phyloP scores from a whole-genome alignment of 2,329 filamentous ascomycete species.

The Trichoderma arundinaceum region DNA sequence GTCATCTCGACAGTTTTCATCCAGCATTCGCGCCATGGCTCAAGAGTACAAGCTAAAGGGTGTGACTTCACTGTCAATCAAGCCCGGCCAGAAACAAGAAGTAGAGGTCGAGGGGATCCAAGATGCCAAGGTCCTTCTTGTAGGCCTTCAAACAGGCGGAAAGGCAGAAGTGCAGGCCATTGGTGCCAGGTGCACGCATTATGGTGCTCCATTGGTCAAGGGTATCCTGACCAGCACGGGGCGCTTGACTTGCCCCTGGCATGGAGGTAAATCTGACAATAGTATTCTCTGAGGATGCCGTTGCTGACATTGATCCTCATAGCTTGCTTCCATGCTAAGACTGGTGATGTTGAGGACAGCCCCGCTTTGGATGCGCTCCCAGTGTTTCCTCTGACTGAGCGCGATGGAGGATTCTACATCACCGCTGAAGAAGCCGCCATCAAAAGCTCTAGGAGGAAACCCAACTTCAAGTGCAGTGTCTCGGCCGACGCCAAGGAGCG shows the following conservation, averaged over 20 bases:
- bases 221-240: constrained; percentile 84
- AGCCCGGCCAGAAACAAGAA: constrained; percentile 83
- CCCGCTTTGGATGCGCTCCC: constrained; percentile 87
- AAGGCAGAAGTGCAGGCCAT: constrained; percentile 56
- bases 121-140: constrained; percentile 81
- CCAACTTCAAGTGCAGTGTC: constrained; percentile 73
- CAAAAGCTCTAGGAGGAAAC: constrained; percentile 74
- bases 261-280: constrained; percentile 71
- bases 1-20: constrained; percentile 36
- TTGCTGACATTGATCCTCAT: constrained; percentile 16
- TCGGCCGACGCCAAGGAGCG: constrained; percentile 59
- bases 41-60: constrained; percentile 76
- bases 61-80: constrained; percentile 73
- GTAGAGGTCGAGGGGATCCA: constrained; percentile 89
- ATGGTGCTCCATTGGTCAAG: constrained; percentile 86
- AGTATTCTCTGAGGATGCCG: background rate
- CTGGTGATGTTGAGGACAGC: constrained; percentile 93
- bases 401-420: constrained; percentile 83
- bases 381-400: constrained; percentile 78
- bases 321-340: constrained; percentile 92
- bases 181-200: constrained; percentile 86
- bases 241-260: constrained; percentile 91
- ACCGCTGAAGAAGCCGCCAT: constrained; percentile 78
- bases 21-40: constrained; percentile 51
- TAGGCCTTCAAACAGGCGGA: constrained; percentile 44